phyloP scores from a whole-genome alignment of 495 filamentous ascomycete genomes.

The Hypoxylon intermedium region DNA sequence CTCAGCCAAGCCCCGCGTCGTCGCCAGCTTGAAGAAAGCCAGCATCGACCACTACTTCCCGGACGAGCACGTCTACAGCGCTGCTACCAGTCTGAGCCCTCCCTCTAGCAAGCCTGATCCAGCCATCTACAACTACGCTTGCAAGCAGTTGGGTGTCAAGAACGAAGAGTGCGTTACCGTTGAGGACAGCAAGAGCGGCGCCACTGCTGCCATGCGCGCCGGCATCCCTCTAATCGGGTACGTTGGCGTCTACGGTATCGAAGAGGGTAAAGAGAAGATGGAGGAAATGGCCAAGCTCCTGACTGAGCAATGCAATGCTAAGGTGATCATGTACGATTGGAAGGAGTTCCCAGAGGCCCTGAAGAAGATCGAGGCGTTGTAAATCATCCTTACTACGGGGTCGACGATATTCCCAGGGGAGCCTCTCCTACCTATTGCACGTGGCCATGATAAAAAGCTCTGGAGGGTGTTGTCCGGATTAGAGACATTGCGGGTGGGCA shows the following conservation, averaged over 20 bases:
- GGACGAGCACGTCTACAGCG: conserved; percentile 76
- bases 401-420: conserved; percentile 1
- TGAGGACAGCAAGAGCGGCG: conserved; percentile 90
- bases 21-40: conserved; percentile 81
- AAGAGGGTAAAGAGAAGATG: conserved; percentile 67
- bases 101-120: conserved; percentile 93
- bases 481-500: conserved; percentile 10
- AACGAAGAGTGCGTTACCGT: conserved; percentile 80
- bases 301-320: conserved; percentile 69
- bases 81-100: conserved; percentile 76
- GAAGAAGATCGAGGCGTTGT: conserved; percentile 65
- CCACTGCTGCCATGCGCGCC: conserved; percentile 80
- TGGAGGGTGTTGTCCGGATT: conserved; percentile 6
- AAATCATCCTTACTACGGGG: conserved; percentile 17
- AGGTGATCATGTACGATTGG: conserved; percentile 86
- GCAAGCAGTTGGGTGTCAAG: conserved; percentile 75
- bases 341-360: conserved; percentile 75
- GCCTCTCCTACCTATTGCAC: conserved; percentile 3
- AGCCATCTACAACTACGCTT: conserved; percentile 86
- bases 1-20: conserved; percentile 78
- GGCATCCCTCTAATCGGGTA: conserved; percentile 85
- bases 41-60: conserved; percentile 82
- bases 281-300: conserved; percentile 74
- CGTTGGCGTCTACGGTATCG: conserved; percentile 75
- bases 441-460: background rate